Conservation (phyloP, 2,329 filamentous ascomycete species). For the Arthrobotrys sinensis region DNA sequence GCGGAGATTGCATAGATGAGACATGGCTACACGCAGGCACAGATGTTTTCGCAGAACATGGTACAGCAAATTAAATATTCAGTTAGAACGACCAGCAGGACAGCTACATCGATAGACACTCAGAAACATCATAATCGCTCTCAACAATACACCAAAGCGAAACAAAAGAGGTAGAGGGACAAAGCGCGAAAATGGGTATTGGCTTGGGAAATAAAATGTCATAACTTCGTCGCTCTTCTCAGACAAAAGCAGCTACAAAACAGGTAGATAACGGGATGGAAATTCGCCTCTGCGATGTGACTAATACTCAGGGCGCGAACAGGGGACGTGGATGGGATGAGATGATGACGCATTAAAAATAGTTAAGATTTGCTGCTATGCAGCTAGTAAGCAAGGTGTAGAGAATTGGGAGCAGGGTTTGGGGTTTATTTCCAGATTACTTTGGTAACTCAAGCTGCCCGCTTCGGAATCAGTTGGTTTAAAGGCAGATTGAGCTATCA, state of each 20-base stretch:
- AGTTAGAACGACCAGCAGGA: neutral
- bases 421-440: neutral
- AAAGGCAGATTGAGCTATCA: neutral
- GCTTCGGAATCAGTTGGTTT: neutral
- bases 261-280: neutral
- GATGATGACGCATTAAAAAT: slow-evolving; percentile 17
- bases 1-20: neutral
- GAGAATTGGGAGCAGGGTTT: neutral
- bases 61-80: neutral
- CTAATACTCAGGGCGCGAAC: neutral
- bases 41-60: neutral
- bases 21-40: neutral
- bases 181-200: slow-evolving; percentile 26
- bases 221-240: slow-evolving; percentile 46
- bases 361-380: neutral
- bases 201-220: slow-evolving; percentile 11
- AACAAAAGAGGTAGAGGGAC: slow-evolving; percentile 1
- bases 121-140: slow-evolving; percentile 15
- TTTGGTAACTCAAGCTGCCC: neutral
- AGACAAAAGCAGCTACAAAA: slow-evolving; percentile 18
- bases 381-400: neutral
- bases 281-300: neutral
- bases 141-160: neutral
- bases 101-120: neutral
- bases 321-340: neutral